Base-by-base conservation (phyloP, 2,329 filamentous ascomycete species). In the Coniochaeta ligniaria region DNA sequence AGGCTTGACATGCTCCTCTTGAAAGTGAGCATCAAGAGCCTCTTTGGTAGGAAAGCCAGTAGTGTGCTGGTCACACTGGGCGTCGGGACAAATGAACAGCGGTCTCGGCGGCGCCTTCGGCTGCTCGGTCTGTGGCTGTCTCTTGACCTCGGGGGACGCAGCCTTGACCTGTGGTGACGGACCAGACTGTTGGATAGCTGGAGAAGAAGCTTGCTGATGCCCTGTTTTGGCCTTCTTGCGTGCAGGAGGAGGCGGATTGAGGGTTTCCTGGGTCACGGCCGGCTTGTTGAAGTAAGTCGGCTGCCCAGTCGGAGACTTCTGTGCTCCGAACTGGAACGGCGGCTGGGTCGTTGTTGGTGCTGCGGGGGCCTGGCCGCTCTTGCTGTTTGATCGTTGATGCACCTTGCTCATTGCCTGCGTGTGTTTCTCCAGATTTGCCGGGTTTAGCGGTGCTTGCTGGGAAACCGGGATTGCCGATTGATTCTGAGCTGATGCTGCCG, bases 1-100 rank as follows among this genome's bases (percentile, higher is more conserved):
- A 6, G 84, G 84, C 67, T 79, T 81, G 24, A 78, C 72, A 64
- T 88, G 85, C 68, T 87, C 84, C 60, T 87, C 81, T n/a, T 83
- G 75, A 8, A 78, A 71, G 66, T 88, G 85, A 12, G 72, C 68
- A 59, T 79, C 77, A 57, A 80, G 74, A 14, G 78, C 78, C 64
- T 86, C 82, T 63, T 87, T 81, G 7, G 73, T 83, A 2, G 77
- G 67, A 65, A 87, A 87, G 0, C 78, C 80, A 14, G 75, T 72
- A 2, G 67, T 69, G 9, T 78, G 76, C 64, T 75, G 75, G 31
- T 85, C 83, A 65, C 85, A 88, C 36, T 80, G 79, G 1, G 74
- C 65, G 57, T 87, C 83, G 22, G 78, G 73, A 70, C 85, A 88
- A 26, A 75, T 64, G 59, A 82, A 76, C 2, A 77, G 67, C 1